A percentile compares a stretch with the other conserved stretches of the same genome.
Conservation (phyloP, 768 basidiomycete genomes). For the Scleroderma bovista region DNA sequence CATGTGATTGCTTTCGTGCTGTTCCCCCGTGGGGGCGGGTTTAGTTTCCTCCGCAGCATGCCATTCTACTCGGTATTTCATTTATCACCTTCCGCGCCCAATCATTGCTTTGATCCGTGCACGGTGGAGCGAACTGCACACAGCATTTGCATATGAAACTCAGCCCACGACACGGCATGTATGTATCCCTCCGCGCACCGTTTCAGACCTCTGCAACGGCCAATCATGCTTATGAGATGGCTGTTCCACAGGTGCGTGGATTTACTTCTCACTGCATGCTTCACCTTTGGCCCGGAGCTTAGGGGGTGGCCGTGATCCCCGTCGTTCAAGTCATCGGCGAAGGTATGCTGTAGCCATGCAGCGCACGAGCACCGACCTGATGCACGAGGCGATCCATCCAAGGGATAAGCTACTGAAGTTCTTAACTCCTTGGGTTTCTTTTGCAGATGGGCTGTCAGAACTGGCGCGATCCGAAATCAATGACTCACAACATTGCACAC, state of each 20-base stretch:
- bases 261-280: background rate
- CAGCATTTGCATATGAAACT: background rate
- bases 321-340: too few relatives aligned
- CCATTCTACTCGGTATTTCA: background rate
- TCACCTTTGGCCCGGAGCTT: background rate
- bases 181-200: background rate
- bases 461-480: background rate
- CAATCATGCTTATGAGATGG: background rate
- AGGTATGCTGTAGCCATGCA: too few relatives aligned
- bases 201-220: background rate
- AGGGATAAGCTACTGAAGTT: too few relatives aligned
- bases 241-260: background rate
- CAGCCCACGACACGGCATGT: background rate
- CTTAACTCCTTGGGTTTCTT: too few relatives aligned
- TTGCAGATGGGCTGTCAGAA: background rate
- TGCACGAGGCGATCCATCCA: too few relatives aligned
- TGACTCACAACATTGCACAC: background rate
- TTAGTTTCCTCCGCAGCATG: background rate
- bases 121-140: background rate
- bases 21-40: background rate
- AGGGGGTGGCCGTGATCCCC: too few relatives aligned
- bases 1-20: background rate
- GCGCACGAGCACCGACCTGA: too few relatives aligned
- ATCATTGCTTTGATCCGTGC: background rate
- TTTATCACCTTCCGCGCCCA: background rate